Percentiles rank a stretch among this genome's conserved stretches.
phyloP scores from a whole-genome alignment of 2,329 filamentous ascomycete genomes.

The Phaeoacremonium minimum region DNA sequence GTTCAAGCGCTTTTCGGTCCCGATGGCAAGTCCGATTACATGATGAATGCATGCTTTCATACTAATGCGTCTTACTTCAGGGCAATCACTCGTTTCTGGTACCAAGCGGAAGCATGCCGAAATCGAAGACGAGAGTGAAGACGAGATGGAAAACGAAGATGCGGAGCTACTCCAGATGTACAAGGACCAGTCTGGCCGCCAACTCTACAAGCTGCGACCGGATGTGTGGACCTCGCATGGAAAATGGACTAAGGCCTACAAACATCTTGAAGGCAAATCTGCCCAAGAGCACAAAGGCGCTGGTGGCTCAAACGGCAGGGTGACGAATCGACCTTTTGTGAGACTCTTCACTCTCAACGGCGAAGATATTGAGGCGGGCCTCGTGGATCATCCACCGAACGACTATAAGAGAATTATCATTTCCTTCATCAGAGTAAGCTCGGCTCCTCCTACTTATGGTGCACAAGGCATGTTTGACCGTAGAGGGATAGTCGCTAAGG shows the following conservation, averaged over 20 bases:
- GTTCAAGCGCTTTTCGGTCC: background rate
- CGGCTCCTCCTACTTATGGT: background rate
- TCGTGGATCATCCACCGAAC: background rate
- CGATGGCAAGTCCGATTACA: background rate
- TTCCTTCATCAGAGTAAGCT: background rate
- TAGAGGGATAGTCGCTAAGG: background rate
- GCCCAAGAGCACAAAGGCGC: background rate
- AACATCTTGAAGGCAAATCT: background rate
- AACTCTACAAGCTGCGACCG: background rate
- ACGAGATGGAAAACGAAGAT: background rate
- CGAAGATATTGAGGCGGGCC: background rate
- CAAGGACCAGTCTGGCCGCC: background rate
- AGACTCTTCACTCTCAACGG: background rate
- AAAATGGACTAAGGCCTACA: background rate
- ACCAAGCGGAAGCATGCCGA: background rate
- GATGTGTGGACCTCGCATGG: background rate
- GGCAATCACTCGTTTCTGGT: too few relatives aligned
- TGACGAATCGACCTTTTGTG: background rate
- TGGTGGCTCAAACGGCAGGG: background rate
- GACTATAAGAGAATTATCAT: background rate
- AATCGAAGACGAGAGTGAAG: background rate
- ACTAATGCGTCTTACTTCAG: too few relatives aligned
- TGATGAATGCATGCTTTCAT: too few relatives aligned
- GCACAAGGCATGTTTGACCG: background rate
- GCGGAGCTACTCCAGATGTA: background rate